A percentile compares a stretch with the other conserved stretches of the same genome.
Conservation (phyloP, 345 rosid genomes). For the Pseudoturritis turrita region DNA sequence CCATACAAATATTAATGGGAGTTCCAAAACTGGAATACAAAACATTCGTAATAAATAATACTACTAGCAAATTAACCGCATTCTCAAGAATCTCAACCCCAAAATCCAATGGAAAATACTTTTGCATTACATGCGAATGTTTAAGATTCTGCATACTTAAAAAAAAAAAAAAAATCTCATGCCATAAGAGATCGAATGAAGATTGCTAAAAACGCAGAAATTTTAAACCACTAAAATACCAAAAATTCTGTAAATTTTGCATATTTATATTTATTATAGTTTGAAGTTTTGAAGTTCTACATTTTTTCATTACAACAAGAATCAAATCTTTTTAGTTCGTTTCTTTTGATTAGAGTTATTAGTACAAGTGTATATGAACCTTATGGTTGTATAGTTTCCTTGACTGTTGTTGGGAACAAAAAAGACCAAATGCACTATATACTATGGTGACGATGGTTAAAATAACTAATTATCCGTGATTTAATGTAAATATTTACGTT, state of each 20-base stretch:
- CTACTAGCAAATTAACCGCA: background rate
- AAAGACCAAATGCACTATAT: background rate
- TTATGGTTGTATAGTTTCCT: background rate
- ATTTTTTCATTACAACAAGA: no score
- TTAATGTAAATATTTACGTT: background rate
- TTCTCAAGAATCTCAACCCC: background rate
- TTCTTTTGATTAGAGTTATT: no score
- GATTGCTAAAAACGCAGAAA: no score
- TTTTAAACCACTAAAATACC: no score
- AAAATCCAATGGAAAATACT: background rate
- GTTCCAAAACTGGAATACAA: background rate
- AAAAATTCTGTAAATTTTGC: no score
- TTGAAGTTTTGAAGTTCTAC: no score
- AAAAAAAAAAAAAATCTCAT: no score
- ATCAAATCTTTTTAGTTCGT: no score
- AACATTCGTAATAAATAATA: background rate
- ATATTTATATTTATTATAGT: no score
- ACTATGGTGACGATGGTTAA: background rate
- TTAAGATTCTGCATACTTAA: background rate
- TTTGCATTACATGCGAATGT: background rate
- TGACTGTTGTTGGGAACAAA: no score
- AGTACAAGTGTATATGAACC: no score
- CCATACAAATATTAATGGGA: background rate
- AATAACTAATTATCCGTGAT: background rate
- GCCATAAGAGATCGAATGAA: no score